Percentiles rank a stretch among this genome's conserved stretches.
These are phyloP conservation scores for Geranium brycei DNA, from an alignment of 345 rosid species.

Conservation along the genomic window DNA sequence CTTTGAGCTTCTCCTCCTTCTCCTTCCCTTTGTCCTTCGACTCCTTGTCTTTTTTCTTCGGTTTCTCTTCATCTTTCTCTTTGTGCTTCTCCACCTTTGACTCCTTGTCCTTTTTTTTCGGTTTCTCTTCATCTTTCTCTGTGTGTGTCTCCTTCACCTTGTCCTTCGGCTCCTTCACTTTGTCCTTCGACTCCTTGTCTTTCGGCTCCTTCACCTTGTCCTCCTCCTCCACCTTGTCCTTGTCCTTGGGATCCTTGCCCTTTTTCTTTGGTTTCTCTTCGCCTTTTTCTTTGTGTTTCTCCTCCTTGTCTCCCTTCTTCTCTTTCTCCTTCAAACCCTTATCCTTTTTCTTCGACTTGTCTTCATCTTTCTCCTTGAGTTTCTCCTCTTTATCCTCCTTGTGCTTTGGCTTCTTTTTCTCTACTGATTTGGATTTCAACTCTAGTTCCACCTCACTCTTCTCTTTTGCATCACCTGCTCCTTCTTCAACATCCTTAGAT, in stretches of 20 bases:
- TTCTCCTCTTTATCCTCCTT: constrained; percentile 8
- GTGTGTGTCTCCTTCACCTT: constrained; percentile 6
- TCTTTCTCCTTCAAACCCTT: too few species aligned
- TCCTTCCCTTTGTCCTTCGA: neutral
- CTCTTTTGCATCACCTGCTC: constrained; percentile 17
- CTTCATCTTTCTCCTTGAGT: too few species aligned
- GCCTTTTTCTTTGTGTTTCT: too few species aligned
- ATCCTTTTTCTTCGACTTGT: too few species aligned
- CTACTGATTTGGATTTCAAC: constrained; percentile 41
- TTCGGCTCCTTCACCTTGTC: too few species aligned
- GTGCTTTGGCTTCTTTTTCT: constrained; percentile 34
- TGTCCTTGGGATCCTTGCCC: too few species aligned
- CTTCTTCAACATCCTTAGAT: constrained; percentile 25
- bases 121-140: neutral
- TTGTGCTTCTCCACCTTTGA: constrained; percentile 4
- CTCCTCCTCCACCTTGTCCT: too few species aligned
- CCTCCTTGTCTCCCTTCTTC: too few species aligned
- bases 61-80: constrained; percentile 4
- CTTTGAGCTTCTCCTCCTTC: constrained; percentile 6
- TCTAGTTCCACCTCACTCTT: constrained; percentile 37
- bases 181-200: neutral
- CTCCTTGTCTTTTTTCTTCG: constrained; percentile 24
- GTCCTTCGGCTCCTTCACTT: constrained; percentile 2
- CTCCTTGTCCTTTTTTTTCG: constrained; percentile 23
- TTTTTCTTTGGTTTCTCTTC: too few species aligned